phyloP scores from a whole-genome alignment of 306 rosid genomes.

The Erythrophleum fordii region DNA sequence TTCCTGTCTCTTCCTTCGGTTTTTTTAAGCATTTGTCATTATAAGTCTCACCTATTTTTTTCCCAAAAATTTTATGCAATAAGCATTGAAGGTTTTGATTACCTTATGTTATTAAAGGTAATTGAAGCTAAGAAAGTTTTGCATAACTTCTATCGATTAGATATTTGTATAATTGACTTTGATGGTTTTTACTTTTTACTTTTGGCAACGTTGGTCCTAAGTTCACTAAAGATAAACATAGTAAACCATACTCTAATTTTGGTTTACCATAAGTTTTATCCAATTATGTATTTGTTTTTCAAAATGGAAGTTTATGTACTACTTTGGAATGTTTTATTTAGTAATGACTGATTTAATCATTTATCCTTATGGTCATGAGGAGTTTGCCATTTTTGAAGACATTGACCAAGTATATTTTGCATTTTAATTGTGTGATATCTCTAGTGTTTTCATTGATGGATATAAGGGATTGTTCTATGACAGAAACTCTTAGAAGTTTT shows the following conservation, averaged over 20 bases:
- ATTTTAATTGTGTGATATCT: constrained; percentile 19
- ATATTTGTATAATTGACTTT: constrained; percentile 23
- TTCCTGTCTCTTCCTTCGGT: too few species aligned
- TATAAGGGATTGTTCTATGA: neutral
- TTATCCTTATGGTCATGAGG: constrained; percentile 95
- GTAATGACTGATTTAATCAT: constrained; percentile 48
- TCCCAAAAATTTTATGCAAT: too few species aligned
- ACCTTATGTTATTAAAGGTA: too few species aligned
- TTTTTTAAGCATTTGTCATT: too few species aligned
- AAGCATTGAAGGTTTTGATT: too few species aligned
- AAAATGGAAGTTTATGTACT: constrained; percentile 8
- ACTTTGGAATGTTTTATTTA: constrained; percentile 34
- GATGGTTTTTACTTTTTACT: constrained; percentile 24
- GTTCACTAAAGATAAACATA: constrained; percentile 94
- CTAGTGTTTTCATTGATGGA: constrained; percentile 19
- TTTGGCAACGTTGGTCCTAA: constrained; percentile 89
- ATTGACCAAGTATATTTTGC: constrained; percentile 83
- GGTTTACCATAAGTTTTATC: constrained; percentile 81
- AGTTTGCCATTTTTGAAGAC: constrained; percentile 92
- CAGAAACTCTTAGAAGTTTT: neutral
- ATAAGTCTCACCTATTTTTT: too few species aligned
- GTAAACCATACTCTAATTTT: constrained; percentile 86
- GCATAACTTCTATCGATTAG: constrained; percentile 9
- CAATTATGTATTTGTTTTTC: constrained; percentile 2
- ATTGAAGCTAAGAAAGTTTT: constrained; percentile 7